Evolutionary conservation across 2,329 filamentous ascomycete species (phyloP), one percentile per base, ranked within the genome.

Genomic region (Exophiala mesophila): DNA sequence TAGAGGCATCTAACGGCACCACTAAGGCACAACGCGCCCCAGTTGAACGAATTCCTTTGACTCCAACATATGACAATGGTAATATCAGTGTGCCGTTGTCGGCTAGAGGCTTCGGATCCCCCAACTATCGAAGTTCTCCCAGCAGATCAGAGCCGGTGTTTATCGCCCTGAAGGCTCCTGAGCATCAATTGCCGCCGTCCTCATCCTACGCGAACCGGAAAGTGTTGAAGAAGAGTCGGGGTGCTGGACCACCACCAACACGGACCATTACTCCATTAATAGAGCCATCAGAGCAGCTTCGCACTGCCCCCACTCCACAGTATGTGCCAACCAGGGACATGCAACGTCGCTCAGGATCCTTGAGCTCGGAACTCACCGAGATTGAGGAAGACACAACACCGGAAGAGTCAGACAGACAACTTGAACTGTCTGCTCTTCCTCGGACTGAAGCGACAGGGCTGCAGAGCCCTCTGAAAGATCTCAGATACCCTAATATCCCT

Each of bases 1-100:
- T 45, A 4, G 39, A 48, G 19, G 35, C 41, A 20, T n/a, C 52
- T 38, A n/a, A 41, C 55, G 23, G 23, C 12, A 12, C 23, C 23
- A 18, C 17, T 6, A 45, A 24, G n/a, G 62, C 61, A 7, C 39
- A 65, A 9, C 63, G 61, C 12, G 49, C 61, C 12, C 60, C 65
- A 19, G 59, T 63, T 30, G 61, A 63, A 28, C 52, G 62, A 42
- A 59, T 55, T 13, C 52, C 52, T 3, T 39, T 56, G 16, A 57
- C 54, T 7, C 54, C 54, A 12, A 50, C 48, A n/a, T 56, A 56
- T 28, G 54, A 57, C 32, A 54, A 57, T 35, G 55, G 53, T 8
- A 52, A 52, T 20, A 30, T 51, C 16, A 33, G 39, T 12, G 20
- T 50, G 3, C 12, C 35, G 9, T 38, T 41, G 23, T 35, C 45